Base-by-base conservation (phyloP, 192 early-diverging fungal genomes). In the Coemansia sp. region DNA sequence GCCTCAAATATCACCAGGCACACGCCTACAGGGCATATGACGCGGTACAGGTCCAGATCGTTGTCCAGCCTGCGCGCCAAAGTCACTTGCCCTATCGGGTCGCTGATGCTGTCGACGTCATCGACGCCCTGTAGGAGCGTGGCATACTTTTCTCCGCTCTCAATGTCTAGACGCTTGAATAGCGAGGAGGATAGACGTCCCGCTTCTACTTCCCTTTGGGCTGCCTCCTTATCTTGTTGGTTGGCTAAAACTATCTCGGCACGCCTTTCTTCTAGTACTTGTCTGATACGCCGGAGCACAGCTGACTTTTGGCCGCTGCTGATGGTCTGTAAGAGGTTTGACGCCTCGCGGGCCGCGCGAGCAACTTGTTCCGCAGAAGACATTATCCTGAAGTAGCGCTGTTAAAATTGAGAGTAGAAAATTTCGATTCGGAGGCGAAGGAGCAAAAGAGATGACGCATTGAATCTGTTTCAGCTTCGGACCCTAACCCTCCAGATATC, bases 1-100 rank as follows among this genome's bases (percentile, higher is more conserved):
- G 97, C 94, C 84, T 99, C 97, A 63, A 99, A 99, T 51, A 99
- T 99, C 45, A 96, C 94, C 77, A 99, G 82, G 31, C 96, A 84
- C 14, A 97, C 95, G 21, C 97, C 97, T 14, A 99, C 93, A 34
- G 97, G 95, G 55, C 91, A 93, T 0, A 88, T 88, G 6, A 99
- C 93, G 10, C 93, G 86, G 81, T 93, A 99, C 34, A 99, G 75
- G 51, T 95, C 91, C 53, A 99, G 86, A 39, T 85, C 92, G 21
- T 85, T 70, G 75, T 96, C 95, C 36, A 99, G 81, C 57, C 86
- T 82, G 23, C 85, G 88, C 9, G 94, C 92, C 40, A 91, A 65
- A 0, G 89, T 88, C 13, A 95, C 87, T 60, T 91, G 85, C 51
- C 90, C 91, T 23, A 89, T 89, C 5, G 97, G 97, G 66, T 97